Evolutionary conservation across 495 filamentous ascomycete species (phyloP), one percentile per base, ranked within the genome.

Genomic region (Aspergillus leporis): DNA sequence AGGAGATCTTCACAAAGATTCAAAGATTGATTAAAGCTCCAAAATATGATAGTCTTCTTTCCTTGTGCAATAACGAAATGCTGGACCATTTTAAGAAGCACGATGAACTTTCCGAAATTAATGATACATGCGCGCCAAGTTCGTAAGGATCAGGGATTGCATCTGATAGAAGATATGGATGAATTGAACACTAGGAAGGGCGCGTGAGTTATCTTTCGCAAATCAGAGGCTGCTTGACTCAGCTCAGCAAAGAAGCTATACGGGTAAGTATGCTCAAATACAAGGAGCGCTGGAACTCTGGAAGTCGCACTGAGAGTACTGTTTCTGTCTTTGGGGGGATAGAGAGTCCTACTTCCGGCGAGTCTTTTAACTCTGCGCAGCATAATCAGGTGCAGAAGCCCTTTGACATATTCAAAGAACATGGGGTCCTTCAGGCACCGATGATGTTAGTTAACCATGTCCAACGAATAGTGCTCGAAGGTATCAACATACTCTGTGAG

Each of bases 31-130:
- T 82, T 85, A 58, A 87, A 88, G 1, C 81, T 79, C 1, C 84
- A 84, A 57, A 90, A 89, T 8, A 88, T 83, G 10, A 89, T 70
- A 13, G 87, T 69, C 64, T 88, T 88, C 64, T 85, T 84, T 28
- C 75, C 73, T 38, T 81, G 66, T 18, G 76, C 76, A n/a, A 83
- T 66, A 1, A 88, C 83, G 16, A 84, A 71, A 56, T 86, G 74
- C 6, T 77, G 71, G 25, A 89, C 63, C 14, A 89, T 71, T 64
- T 87, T 88, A 40, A 84, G 78, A 0, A 89, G 73, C 5, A 88
- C 73, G 23, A 87, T 82, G 64, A 88, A 86, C 54, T 89, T 89
- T 16, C 82, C 83, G 2, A 85, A 87, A 1, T 78, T 80, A 6
- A 72, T 69, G 14, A 87, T 78, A 88, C 59, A 61, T 85, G 81